Evolutionary conservation across 495 filamentous ascomycete species (phyloP).

Genomic region (Apiosordaria backusii): DNA sequence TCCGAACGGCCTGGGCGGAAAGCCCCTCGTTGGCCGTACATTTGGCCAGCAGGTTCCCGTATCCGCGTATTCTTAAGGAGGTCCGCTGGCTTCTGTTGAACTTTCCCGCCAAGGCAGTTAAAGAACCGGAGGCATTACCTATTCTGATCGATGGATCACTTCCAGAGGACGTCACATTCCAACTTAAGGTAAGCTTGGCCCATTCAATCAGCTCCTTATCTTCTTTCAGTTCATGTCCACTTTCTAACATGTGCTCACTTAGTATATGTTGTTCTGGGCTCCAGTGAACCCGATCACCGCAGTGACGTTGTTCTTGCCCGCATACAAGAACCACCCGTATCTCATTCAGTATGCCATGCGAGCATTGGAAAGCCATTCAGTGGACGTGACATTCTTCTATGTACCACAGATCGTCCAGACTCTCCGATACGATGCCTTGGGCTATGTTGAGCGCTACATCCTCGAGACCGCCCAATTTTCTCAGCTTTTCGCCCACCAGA

Average conservation of each 20-base stretch:
- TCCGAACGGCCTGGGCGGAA: slow-evolving; percentile 82
- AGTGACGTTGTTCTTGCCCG: slow-evolving; percentile 85
- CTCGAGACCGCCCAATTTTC: slow-evolving; percentile 93
- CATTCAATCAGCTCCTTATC: not conserved
- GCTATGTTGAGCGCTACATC: slow-evolving; percentile 95
- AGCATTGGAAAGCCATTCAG: slow-evolving; percentile 84
- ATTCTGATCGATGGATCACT: slow-evolving; percentile 73
- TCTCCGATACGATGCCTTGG: slow-evolving; percentile 88
- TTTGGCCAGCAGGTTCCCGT: slow-evolving; percentile 73
- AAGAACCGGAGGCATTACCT: slow-evolving; percentile 74
- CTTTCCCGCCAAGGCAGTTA: slow-evolving; percentile 74
- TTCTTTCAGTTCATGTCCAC: not conserved
- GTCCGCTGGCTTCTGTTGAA: slow-evolving; percentile 74
- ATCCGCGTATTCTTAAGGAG: slow-evolving; percentile 64
- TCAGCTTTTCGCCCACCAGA: slow-evolving; percentile 96
- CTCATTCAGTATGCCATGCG: slow-evolving; percentile 97
- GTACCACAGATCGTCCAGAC: slow-evolving; percentile 97
- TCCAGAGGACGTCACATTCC: slow-evolving; percentile 73
- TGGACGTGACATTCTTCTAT: slow-evolving; percentile 98
- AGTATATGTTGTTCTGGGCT: slow-evolving; percentile 94
- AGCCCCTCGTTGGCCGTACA: slow-evolving; percentile 80
- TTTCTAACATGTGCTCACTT: slow-evolving; percentile 34
- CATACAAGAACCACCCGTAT: slow-evolving; percentile 91
- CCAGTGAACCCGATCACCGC: slow-evolving; percentile 91
- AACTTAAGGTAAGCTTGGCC: slow-evolving; percentile 64